phyloP scores from a whole-genome alignment of 495 filamentous ascomycete species.

The Apodospora peruviana region DNA sequence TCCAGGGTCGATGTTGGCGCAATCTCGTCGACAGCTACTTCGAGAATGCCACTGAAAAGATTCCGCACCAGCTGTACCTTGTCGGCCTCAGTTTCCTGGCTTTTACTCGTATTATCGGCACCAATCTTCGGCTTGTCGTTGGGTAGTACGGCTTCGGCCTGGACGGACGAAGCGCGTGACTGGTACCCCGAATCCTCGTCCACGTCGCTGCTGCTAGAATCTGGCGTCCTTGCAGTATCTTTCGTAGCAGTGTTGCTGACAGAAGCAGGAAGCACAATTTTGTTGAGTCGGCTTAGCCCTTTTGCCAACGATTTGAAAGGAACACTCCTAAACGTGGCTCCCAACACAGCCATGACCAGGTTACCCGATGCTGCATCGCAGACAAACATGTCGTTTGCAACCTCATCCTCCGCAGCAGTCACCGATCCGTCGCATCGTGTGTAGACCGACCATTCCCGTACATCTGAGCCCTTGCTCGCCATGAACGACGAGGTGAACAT shows the following conservation, averaged over 20 bases:
- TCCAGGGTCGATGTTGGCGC: not conserved
- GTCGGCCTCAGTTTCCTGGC: not conserved
- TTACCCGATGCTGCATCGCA: conserved; percentile 35
- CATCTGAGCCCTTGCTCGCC: not conserved
- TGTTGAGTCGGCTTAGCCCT: not conserved
- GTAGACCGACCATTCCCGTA: not conserved
- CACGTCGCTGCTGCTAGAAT: no score
- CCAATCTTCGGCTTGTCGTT: not conserved
- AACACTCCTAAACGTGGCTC: conserved; percentile 11
- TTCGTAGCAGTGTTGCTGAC: not conserved
- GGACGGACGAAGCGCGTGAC: no score
- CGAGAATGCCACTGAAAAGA: conserved; percentile 24
- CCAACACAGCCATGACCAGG: conserved; percentile 41
- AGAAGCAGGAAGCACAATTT: not conserved
- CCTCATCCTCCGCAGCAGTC: conserved; percentile 18
- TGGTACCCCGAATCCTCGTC: no score
- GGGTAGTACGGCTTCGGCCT: no score
- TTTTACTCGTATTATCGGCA: not conserved
- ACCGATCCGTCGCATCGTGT: not conserved
- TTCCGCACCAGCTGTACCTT: conserved; percentile 48
- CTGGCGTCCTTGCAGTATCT: conserved; percentile 5
- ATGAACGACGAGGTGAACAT: not conserved
- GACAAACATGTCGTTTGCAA: conserved; percentile 42
- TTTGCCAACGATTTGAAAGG: not conserved
- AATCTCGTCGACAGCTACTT: not conserved